Evolutionary conservation across 2,329 filamentous ascomycete species (phyloP).

Genomic region (Aspergillus viridinutans): DNA sequence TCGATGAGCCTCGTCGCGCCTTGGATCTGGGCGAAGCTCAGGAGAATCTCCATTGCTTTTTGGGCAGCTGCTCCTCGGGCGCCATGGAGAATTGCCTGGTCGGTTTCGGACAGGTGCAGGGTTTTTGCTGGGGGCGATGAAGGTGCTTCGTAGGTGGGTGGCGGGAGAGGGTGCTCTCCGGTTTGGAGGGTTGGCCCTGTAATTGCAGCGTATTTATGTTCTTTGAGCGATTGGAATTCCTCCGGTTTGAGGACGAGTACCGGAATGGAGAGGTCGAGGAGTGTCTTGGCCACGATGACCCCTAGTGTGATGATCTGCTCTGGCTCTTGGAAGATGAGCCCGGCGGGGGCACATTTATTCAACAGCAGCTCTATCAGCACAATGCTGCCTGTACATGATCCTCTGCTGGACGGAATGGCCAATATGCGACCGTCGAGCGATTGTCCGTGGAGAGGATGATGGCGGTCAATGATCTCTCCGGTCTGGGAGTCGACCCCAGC

Average conservation of each 20-base stretch:
- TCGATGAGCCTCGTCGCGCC: constrained; percentile 32
- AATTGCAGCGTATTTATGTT: constrained; percentile 4
- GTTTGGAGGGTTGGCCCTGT: neutral
- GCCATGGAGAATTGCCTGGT: constrained; percentile 28
- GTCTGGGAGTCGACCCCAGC: constrained; percentile 41
- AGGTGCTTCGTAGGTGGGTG: neutral
- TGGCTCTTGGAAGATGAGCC: constrained; percentile 39
- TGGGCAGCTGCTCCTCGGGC: constrained; percentile 30
- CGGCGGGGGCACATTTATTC: constrained; percentile 35
- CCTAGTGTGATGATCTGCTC: constrained; percentile 47
- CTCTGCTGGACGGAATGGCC: constrained; percentile 45
- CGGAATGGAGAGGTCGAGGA: constrained; percentile 41
- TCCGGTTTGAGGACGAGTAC: constrained; percentile 27
- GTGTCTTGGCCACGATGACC: constrained; percentile 40
- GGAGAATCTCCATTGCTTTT: constrained; percentile 37
- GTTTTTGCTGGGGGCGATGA: neutral
- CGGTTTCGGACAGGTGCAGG: constrained; percentile 19
- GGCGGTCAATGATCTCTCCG: constrained; percentile 42
- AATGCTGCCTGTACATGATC: constrained; percentile 46
- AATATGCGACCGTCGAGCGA: constrained; percentile 33
- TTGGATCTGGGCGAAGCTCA: constrained; percentile 35
- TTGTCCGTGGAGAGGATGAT: constrained; percentile 39
- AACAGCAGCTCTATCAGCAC: constrained; percentile 46
- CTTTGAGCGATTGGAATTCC: constrained; percentile 12
- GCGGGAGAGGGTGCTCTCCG: neutral